These are phyloP conservation scores for Komagataella phaffii DNA, from an alignment of 805 yeast species.

Conservation along the genomic window DNA sequence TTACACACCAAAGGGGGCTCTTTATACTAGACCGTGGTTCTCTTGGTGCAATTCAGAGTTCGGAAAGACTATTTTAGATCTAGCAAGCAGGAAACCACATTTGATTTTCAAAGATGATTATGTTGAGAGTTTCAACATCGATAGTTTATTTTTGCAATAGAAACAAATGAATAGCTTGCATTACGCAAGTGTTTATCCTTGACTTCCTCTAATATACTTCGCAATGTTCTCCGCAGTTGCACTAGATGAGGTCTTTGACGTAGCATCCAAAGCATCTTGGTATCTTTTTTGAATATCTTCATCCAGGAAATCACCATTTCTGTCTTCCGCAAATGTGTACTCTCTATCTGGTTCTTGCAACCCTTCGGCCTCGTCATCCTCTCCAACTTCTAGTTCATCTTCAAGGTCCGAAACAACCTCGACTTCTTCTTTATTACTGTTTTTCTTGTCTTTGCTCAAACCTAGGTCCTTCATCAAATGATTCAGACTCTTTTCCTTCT, in stretches of 20 bases:
- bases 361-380: constrained; percentile 32
- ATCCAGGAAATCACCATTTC: constrained; percentile 45
- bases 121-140: not conserved
- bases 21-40: constrained; percentile 81
- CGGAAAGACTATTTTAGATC: constrained; percentile 71
- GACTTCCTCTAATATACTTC: constrained; percentile 31
- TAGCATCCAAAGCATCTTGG: constrained; percentile 54
- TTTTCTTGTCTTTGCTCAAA: constrained; percentile 26
- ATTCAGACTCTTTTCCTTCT: constrained; percentile 43
- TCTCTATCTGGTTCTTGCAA: constrained; percentile 41
- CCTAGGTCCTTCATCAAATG: constrained; percentile 83
- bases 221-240: constrained; percentile 65
- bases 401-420: constrained; percentile 38
- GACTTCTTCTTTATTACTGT: constrained; percentile 18
- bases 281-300: constrained; percentile 53
- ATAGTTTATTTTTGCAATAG: too few relatives aligned
- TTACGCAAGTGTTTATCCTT: not conserved
- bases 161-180: not conserved
- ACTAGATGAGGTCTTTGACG: constrained; percentile 48
- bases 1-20: constrained; percentile 26
- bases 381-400: constrained; percentile 22
- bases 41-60: constrained; percentile 92
- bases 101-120: constrained; percentile 41
- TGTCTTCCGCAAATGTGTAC: constrained; percentile 54
- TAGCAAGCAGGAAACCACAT: constrained; percentile 63